phyloP scores from a whole-genome alignment of 2,329 filamentous ascomycete species.

The Diaporthe longicolla region DNA sequence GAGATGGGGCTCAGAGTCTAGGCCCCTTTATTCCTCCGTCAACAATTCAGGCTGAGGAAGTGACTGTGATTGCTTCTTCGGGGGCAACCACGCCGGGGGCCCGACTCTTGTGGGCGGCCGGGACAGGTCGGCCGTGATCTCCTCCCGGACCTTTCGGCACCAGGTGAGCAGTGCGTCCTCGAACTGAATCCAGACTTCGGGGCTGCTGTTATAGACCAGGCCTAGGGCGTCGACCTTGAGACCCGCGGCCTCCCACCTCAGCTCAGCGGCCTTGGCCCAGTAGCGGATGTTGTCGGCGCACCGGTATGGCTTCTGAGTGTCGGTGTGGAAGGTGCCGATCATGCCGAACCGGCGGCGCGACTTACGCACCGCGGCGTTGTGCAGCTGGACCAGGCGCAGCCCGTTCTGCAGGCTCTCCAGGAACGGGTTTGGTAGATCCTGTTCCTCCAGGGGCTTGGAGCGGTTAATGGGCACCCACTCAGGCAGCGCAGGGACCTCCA shows the following conservation, averaged over 20 bases:
- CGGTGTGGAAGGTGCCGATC: conserved; percentile 90
- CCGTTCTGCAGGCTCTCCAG: conserved; percentile 82
- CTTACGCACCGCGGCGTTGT: conserved; percentile 89
- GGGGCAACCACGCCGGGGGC: conserved; percentile 37
- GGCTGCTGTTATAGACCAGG: conserved; percentile 81
- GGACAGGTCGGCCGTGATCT: conserved; percentile 77
- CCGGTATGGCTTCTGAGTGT: conserved; percentile 94
- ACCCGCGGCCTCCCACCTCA: conserved; percentile 86
- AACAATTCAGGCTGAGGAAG: conserved; percentile 32
- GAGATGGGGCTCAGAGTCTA: background rate
- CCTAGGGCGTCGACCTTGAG: conserved; percentile 88
- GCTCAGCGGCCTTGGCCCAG: conserved; percentile 96
- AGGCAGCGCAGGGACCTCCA: conserved; percentile 70
- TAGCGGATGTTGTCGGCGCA: conserved; percentile 93
- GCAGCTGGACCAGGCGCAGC: conserved; percentile 84
- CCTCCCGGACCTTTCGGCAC: conserved; percentile 85
- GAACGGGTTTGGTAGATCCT: conserved; percentile 78
- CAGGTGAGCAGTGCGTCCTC: conserved; percentile 87
- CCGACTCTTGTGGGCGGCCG: conserved; percentile 42
- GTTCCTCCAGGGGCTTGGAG: conserved; percentile 42
- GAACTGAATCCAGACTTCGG: conserved; percentile 82
- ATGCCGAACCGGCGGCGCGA: conserved; percentile 90
- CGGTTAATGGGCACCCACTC: conserved; percentile 74
- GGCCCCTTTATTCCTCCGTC: conserved; percentile 34
- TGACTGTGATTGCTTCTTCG: conserved; percentile 37